Evolutionary conservation across 2,329 filamentous ascomycete genomes (phyloP).

Genomic region (Aspergillus sp.): DNA sequence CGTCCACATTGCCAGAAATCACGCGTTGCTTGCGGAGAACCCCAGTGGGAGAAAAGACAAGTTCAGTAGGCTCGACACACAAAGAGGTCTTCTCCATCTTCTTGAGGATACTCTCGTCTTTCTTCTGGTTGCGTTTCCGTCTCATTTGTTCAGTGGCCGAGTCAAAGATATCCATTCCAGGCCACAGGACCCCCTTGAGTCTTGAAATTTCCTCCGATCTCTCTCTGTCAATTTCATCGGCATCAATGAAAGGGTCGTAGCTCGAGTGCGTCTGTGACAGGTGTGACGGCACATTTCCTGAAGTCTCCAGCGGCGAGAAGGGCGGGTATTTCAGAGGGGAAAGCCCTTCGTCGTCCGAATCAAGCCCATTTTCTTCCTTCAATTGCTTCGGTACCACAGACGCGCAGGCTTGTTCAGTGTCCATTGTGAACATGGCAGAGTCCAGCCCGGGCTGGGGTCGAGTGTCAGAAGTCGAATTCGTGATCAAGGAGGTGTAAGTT

Average conservation of each 20-base stretch:
- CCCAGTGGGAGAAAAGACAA: constrained; percentile 46
- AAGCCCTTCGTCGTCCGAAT: constrained; percentile 15
- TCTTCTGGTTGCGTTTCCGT: constrained; percentile 51
- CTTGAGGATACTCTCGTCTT: constrained; percentile 44
- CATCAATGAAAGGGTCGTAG: constrained; percentile 20
- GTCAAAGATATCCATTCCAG: constrained; percentile 53
- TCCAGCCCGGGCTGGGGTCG: constrained; percentile 1
- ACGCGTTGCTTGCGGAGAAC: constrained; percentile 41
- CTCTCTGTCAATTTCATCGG: constrained; percentile 24
- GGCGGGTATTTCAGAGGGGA: constrained; percentile 10
- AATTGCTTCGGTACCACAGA: constrained; percentile 1
- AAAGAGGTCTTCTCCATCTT: constrained; percentile 47
- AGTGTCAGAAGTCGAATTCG: neutral
- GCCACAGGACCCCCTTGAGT: constrained; percentile 49
- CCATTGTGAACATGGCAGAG: neutral
- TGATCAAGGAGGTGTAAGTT: constrained; percentile 6
- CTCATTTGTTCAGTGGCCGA: constrained; percentile 49
- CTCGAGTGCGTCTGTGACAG: constrained; percentile 6
- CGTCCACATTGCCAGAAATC: constrained; percentile 49
- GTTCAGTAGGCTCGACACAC: constrained; percentile 45
- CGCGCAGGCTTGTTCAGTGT: constrained; percentile 1
- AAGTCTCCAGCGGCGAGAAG: constrained; percentile 7
- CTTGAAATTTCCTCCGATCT: constrained; percentile 38
- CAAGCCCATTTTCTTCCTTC: constrained; percentile 16
- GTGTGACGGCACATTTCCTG: constrained; percentile 1